Evolutionary conservation across 2,329 filamentous ascomycete genomes (phyloP).

Genomic region (Domatiomyces catenatus): DNA sequence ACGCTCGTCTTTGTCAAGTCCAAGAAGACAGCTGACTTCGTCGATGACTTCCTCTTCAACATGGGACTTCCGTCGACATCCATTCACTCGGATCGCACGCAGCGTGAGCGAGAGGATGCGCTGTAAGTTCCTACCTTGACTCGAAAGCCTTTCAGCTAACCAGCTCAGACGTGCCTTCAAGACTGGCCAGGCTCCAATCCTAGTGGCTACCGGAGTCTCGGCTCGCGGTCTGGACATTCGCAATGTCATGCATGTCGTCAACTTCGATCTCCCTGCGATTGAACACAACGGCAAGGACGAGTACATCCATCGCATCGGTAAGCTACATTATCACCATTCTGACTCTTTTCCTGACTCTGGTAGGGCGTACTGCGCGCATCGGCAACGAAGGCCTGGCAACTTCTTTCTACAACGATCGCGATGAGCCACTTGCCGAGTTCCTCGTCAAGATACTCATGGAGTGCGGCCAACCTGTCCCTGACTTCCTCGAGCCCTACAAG

Average conservation of each 20-base stretch:
- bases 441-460: constrained; percentile 73
- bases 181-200: constrained; percentile 55
- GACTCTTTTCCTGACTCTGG: background rate
- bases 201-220: constrained; percentile 74
- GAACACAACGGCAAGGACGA: constrained; percentile 79
- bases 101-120: constrained; percentile 81
- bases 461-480: constrained; percentile 60
- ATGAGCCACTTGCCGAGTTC: constrained; percentile 56
- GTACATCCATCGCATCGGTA: constrained; percentile 88
- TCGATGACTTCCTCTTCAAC: constrained; percentile 83
- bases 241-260: constrained; percentile 82
- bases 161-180: constrained; percentile 54
- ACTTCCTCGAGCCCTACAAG: constrained; percentile 55
- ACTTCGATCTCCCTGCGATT: constrained; percentile 67
- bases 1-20: constrained; percentile 85
- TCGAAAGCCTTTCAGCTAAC: constrained; percentile 9
- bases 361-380: constrained; percentile 84
- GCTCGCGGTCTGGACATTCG: constrained; percentile 69
- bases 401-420: constrained; percentile 70
- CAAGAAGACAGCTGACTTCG: constrained; percentile 59
- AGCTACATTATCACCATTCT: constrained; percentile 17
- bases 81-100: constrained; percentile 74
- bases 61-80: constrained; percentile 65
- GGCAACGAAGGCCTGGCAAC: constrained; percentile 74
- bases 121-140: constrained; percentile 39